Percentiles rank a stretch among this genome's conserved stretches.
These are phyloP conservation scores for Emergomyces pasteurianus DNA, from an alignment of 2,329 filamentous ascomycete species.

Conservation along the genomic window DNA sequence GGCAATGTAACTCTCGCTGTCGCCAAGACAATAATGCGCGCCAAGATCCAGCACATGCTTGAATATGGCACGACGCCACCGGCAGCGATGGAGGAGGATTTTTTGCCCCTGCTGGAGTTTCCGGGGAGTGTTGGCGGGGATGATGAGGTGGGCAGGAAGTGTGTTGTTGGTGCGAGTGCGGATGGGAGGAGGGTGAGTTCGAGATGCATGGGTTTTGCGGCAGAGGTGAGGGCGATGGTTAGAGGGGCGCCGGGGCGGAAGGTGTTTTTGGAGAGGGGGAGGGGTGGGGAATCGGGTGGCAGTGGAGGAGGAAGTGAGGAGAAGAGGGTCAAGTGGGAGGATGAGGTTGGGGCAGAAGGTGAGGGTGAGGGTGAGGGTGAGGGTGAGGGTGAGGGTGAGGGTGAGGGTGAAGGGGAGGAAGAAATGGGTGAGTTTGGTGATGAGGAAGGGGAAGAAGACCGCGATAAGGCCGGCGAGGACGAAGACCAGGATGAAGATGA, in stretches of 20 bases:
- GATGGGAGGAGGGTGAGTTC: constrained; percentile 8
- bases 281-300: constrained; percentile 2
- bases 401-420: constrained; percentile 10
- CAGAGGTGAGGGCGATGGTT: constrained; percentile 25
- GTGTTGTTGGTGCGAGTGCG: constrained; percentile 9
- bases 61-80: constrained; percentile 14
- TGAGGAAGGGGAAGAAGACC: background rate
- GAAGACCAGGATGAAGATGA: constrained; percentile 6
- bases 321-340: constrained; percentile 14
- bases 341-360: constrained; percentile 9
- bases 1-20: constrained; percentile 71
- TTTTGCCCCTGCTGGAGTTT: constrained; percentile 24
- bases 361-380: constrained; percentile 11
- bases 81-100: constrained; percentile 19
- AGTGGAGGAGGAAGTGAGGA: constrained; percentile 3
- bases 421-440: constrained; percentile 2
- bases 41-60: constrained; percentile 62
- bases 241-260: constrained; percentile 22
- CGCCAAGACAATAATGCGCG: constrained; percentile 74
- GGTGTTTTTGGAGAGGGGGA: constrained; percentile 5
- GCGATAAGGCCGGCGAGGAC: constrained; percentile 4
- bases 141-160: constrained; percentile 8
- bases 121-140: constrained; percentile 23
- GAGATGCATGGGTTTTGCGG: constrained; percentile 21
- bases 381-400: constrained; percentile 16